Evolutionary conservation across 2,329 filamentous ascomycete species (phyloP).

Genomic region (Alternaria triticina): DNA sequence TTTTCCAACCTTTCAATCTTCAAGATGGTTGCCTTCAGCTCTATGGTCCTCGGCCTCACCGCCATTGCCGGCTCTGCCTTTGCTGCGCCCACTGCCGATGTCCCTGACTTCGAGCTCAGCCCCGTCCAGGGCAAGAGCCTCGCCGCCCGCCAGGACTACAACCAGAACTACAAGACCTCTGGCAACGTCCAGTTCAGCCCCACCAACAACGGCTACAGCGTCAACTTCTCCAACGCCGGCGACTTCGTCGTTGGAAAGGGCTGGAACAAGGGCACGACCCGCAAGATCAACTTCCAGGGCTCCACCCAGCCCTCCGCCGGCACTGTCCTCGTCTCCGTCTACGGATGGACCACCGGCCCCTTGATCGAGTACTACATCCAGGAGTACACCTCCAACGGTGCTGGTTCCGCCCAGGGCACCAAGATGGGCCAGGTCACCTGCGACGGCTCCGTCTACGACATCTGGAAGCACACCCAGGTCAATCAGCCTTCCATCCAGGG

Average conservation of each 20-base stretch:
- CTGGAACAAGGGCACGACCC: constrained; percentile 38
- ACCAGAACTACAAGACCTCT: constrained; percentile 43
- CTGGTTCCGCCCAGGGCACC: constrained; percentile 35
- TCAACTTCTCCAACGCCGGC: constrained; percentile 34
- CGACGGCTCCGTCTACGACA: constrained; percentile 40
- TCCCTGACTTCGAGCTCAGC: constrained; percentile 39
- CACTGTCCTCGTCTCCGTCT: constrained; percentile 50
- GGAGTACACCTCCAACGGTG: constrained; percentile 55
- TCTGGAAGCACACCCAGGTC: constrained; percentile 39
- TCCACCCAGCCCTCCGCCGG: constrained; percentile 30
- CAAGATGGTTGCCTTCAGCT: constrained; percentile 37
- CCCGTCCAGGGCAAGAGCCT: constrained; percentile 18
- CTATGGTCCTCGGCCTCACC: constrained; percentile 28
- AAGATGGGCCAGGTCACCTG: constrained; percentile 36
- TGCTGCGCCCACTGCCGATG: constrained; percentile 32
- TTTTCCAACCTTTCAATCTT: background rate
- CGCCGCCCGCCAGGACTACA: constrained; percentile 38
- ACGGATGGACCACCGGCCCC: constrained; percentile 62
- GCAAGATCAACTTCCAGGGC: constrained; percentile 38
- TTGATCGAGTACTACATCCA: constrained; percentile 59
- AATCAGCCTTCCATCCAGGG: constrained; percentile 58
- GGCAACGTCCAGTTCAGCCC: constrained; percentile 39
- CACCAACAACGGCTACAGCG: constrained; percentile 36
- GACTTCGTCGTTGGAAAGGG: constrained; percentile 44
- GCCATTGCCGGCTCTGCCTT: constrained; percentile 24